Percentiles rank a stretch among this genome's conserved stretches.
phyloP scores from a whole-genome alignment of 2,329 filamentous ascomycete genomes.

The Trichophyton schoenleinii region DNA sequence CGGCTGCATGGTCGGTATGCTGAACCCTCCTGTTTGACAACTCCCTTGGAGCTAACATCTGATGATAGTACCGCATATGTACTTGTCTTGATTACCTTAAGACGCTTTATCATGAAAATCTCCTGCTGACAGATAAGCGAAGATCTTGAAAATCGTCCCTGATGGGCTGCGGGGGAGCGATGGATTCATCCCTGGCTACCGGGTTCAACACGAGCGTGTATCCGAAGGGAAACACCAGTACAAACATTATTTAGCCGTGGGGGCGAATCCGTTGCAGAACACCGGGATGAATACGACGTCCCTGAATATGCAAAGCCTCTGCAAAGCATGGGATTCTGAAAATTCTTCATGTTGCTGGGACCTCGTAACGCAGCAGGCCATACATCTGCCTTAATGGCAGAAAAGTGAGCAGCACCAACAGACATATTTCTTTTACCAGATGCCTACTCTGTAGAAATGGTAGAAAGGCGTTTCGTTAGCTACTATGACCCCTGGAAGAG shows the following conservation, averaged over 20 bases:
- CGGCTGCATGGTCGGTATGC: slow-evolving; percentile 40
- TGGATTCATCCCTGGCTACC: slow-evolving; percentile 18
- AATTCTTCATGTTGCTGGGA: slow-evolving; percentile 25
- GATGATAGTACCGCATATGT: slow-evolving; percentile 39
- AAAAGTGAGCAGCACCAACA: slow-evolving; percentile 32
- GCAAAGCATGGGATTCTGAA: slow-evolving; percentile 41
- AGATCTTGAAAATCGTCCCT: slow-evolving; percentile 35
- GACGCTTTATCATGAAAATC: slow-evolving; percentile 38
- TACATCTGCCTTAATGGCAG: slow-evolving; percentile 45
- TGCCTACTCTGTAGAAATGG: neutral
- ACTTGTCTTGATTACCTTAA: slow-evolving; percentile 40
- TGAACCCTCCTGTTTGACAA: neutral
- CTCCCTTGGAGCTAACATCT: neutral
- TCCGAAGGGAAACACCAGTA: slow-evolving; percentile 15
- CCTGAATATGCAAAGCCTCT: slow-evolving; percentile 46
- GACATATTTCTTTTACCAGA: neutral
- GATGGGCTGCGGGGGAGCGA: slow-evolving; percentile 22
- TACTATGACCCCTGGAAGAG: slow-evolving; percentile 16
- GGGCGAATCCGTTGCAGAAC: slow-evolving; percentile 15
- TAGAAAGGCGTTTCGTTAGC: neutral
- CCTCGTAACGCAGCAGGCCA: slow-evolving; percentile 24
- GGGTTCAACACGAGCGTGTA: slow-evolving; percentile 20
- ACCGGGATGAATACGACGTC: slow-evolving; percentile 36
- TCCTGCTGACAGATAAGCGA: slow-evolving; percentile 40
- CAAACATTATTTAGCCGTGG: slow-evolving; percentile 15